Percentiles rank a stretch among this genome's conserved stretches.
Conservation (phyloP, 345 rosid genomes). For the Salix viminalis region DNA sequence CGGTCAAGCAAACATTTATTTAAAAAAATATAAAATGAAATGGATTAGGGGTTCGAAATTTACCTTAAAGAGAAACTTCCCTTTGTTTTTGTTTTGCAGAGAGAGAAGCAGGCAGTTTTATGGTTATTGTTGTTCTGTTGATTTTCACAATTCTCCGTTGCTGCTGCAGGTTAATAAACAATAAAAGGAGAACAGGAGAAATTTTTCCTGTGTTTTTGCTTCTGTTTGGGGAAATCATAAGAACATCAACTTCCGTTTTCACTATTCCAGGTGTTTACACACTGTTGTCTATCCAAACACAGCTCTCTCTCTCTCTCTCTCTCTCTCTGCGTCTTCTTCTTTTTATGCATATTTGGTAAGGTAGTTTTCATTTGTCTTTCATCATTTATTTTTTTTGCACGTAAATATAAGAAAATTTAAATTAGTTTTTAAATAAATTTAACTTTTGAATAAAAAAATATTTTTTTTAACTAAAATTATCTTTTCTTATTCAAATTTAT, state of each 20-base stretch:
- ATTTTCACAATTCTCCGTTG: not conserved
- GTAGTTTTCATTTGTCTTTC: no score
- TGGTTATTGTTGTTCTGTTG: not conserved
- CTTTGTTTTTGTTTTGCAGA: not conserved
- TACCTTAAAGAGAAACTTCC: not conserved
- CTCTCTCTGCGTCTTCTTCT: not conserved
- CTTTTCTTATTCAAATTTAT: no score
- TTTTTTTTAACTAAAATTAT: no score
- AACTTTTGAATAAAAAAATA: no score
- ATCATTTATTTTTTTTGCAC: no score
- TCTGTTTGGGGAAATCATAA: not conserved
- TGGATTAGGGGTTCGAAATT: conserved; percentile 8
- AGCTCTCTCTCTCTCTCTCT: no score
- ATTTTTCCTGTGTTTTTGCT: not conserved
- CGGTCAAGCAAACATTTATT: not conserved
- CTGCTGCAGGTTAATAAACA: not conserved
- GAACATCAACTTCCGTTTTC: not conserved
- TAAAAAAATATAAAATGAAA: not conserved
- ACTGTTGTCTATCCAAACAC: conserved; percentile 1
- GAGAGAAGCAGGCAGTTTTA: no score
- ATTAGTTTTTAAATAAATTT: no score
- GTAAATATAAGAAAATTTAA: no score
- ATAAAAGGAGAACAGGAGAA: not conserved
- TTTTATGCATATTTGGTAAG: not conserved
- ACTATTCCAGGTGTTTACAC: not conserved